Evolutionary conservation across 2,329 filamentous ascomycete genomes (phyloP).

Genomic region (Xylaria sp.): DNA sequence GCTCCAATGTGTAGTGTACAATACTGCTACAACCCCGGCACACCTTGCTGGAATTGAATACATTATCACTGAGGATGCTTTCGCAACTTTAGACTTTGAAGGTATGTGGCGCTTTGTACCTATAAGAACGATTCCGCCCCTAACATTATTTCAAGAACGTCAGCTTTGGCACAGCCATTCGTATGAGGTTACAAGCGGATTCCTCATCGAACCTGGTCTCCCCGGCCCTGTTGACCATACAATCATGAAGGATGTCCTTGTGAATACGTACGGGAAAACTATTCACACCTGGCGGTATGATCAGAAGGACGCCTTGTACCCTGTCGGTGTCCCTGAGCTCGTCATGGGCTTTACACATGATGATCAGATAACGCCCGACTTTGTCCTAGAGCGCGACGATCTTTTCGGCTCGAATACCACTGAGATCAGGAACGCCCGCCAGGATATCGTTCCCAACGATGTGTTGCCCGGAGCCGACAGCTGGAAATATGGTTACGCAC

Average conservation of each 20-base stretch:
- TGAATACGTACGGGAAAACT: slow-evolving; percentile 44
- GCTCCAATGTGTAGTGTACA: slow-evolving; percentile 41
- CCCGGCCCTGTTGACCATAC: slow-evolving; percentile 40
- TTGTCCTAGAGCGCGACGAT: slow-evolving; percentile 38
- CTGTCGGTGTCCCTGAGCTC: slow-evolving; percentile 68
- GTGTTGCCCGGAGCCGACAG: slow-evolving; percentile 37
- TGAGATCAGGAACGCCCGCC: slow-evolving; percentile 37
- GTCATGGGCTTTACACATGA: slow-evolving; percentile 70
- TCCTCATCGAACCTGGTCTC: slow-evolving; percentile 38
- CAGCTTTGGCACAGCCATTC: slow-evolving; percentile 43
- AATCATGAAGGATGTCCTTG: slow-evolving; percentile 44
- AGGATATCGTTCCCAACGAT: slow-evolving; percentile 34
- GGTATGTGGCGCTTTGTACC: slow-evolving; percentile 23
- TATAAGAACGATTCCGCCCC: not conserved
- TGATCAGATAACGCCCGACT: slow-evolving; percentile 55
- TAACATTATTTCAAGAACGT: slow-evolving; percentile 36
- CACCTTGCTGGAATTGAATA: slow-evolving; percentile 41
- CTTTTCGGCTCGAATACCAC: slow-evolving; percentile 43
- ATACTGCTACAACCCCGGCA: slow-evolving; percentile 30
- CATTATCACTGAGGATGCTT: slow-evolving; percentile 39
- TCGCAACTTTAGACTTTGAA: slow-evolving; percentile 41
- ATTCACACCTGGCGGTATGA: slow-evolving; percentile 45
- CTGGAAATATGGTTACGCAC: slow-evolving; percentile 16
- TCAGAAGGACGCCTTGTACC: slow-evolving; percentile 52
- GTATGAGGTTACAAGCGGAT: slow-evolving; percentile 42